phyloP scores from a whole-genome alignment of 2,329 filamentous ascomycete species.

The Catunica adiposa region DNA sequence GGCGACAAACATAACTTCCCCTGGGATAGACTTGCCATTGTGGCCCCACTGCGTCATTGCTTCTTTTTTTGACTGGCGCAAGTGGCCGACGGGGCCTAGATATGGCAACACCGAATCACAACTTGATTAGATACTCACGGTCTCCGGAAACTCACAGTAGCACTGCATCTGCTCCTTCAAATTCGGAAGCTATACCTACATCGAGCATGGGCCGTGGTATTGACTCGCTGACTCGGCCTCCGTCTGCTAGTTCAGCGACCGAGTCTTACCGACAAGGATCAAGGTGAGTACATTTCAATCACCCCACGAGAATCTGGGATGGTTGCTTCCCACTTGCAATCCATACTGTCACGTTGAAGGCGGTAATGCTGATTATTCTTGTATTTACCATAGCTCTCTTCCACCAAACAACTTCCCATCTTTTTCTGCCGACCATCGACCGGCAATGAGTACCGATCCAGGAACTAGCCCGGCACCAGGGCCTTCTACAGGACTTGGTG shows the following conservation, averaged over 20 bases:
- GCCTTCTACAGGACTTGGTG: conserved; percentile 1
- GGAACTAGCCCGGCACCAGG: conserved; percentile 11
- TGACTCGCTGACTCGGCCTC: conserved; percentile 9
- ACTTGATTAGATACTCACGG: conserved; percentile 8
- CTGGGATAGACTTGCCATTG: no score
- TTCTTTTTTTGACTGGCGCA: neutral
- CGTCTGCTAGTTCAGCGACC: conserved; percentile 8
- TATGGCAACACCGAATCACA: conserved; percentile 7
- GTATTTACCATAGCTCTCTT: conserved; percentile 1
- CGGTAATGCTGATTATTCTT: neutral
- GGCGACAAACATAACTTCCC: no score
- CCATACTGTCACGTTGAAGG: neutral
- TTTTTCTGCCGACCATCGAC: conserved; percentile 6
- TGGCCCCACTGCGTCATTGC: neutral
- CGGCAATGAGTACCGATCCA: conserved; percentile 7
- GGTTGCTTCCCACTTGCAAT: neutral
- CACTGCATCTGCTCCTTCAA: conserved; percentile 8
- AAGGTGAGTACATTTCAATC: conserved; percentile 7
- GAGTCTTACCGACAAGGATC: conserved; percentile 10
- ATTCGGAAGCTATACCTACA: conserved; percentile 7
- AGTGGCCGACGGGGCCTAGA: neutral
- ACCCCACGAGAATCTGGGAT: neutral
- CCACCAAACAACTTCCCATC: conserved; percentile 8
- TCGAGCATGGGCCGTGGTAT: neutral
- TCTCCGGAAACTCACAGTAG: conserved; percentile 9